phyloP scores from a whole-genome alignment of 2,329 filamentous ascomycete species.

The Pseudocercospora crystallina region DNA sequence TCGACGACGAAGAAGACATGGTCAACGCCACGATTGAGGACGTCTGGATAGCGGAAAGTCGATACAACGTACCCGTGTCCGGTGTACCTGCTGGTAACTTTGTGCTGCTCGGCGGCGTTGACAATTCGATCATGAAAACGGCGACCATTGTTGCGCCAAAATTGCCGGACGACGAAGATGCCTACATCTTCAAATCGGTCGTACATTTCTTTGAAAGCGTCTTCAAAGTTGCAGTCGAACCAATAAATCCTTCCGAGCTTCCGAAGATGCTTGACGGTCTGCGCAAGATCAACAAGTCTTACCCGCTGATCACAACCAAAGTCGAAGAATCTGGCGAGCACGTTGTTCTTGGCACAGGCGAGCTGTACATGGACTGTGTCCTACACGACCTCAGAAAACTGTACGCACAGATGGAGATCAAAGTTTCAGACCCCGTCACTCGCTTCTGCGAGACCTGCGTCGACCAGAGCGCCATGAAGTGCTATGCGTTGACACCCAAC shows the following conservation, averaged over 20 bases:
- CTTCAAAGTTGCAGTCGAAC: slow-evolving; percentile 95
- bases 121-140: slow-evolving; percentile 98
- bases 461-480: slow-evolving; percentile 95
- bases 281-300: slow-evolving; percentile 96
- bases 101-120: slow-evolving; percentile 86
- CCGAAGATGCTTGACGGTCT: slow-evolving; percentile 98
- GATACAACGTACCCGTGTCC: slow-evolving; percentile 88
- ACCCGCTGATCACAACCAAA: slow-evolving; percentile 91
- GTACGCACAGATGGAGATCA: slow-evolving; percentile 99
- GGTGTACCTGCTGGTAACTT: slow-evolving; percentile 92
- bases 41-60: slow-evolving; percentile 86
- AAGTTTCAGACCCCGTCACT: slow-evolving; percentile 96
- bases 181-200: slow-evolving; percentile 91
- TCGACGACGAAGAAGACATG: slow-evolving; percentile 99
- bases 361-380: slow-evolving; percentile 99
- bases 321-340: slow-evolving; percentile 98
- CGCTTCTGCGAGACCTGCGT: slow-evolving; percentile 97
- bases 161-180: slow-evolving; percentile 83
- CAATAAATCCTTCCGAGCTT: slow-evolving; percentile 94
- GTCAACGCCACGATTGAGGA: slow-evolving; percentile 77
- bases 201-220: slow-evolving; percentile 96
- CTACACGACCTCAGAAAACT: slow-evolving; percentile 87
- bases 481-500: slow-evolving; percentile 95
- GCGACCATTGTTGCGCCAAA: slow-evolving; percentile 82
- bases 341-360: slow-evolving; percentile 89